A percentile compares a stretch with the other conserved stretches of the same genome.
Evolutionary conservation across 495 filamentous ascomycete species (phyloP).

Genomic region (Amorphotheca resinae): DNA sequence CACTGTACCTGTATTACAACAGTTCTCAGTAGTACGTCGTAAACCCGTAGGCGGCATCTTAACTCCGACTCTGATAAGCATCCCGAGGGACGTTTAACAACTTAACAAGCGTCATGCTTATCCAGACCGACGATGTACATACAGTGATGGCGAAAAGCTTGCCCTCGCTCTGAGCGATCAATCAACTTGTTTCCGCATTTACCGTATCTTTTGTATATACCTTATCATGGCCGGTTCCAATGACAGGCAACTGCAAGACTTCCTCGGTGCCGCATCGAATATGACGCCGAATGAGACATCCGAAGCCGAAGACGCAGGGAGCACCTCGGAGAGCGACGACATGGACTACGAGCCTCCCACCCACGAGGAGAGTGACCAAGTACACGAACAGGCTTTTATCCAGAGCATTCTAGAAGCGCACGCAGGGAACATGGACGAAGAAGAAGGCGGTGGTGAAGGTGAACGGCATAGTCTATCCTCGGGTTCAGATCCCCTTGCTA

Average conservation of each 20-base stretch:
- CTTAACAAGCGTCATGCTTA: too few species aligned
- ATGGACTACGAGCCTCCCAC: conserved; percentile 20
- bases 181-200: too few species aligned
- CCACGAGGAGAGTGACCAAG: conserved; percentile 9
- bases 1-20: too few species aligned
- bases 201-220: too few species aligned
- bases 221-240: conserved; percentile 1
- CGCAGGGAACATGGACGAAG: too few species aligned
- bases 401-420: conserved; percentile 2
- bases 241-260: conserved; percentile 1
- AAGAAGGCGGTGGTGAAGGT: conserved; percentile 8
- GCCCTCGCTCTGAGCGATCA: too few species aligned
- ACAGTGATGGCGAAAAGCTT: too few species aligned
- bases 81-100: too few species aligned
- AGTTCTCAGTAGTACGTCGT: too few species aligned
- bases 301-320: not conserved
- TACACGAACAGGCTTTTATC: conserved; percentile 6
- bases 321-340: conserved; percentile 5
- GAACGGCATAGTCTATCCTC: conserved; percentile 2
- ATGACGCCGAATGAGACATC: not conserved
- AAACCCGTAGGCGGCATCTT: too few species aligned
- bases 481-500: conserved; percentile 5
- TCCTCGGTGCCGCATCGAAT: not conserved
- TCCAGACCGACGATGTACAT: too few species aligned
- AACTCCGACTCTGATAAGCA: too few species aligned